Evolutionary conservation across 2,329 filamentous ascomycete genomes (phyloP).

Genomic region (Xylaria sp.): DNA sequence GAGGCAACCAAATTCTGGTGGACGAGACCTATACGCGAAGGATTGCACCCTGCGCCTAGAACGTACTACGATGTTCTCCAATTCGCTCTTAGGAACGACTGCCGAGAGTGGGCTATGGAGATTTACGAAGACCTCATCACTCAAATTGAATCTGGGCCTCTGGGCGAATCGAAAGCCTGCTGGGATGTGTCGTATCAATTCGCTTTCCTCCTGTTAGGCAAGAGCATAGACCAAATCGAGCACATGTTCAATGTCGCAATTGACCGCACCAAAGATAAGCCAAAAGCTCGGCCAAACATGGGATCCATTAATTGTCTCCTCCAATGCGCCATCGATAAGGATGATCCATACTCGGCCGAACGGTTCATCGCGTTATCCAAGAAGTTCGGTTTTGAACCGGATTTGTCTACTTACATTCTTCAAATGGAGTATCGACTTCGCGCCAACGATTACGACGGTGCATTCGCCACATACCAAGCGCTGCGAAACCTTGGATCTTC

Average conservation of each 20-base stretch:
- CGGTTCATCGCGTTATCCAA: constrained; percentile 75
- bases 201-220: constrained; percentile 75
- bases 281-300: constrained; percentile 68
- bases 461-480: constrained; percentile 71
- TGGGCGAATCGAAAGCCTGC: constrained; percentile 61
- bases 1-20: constrained; percentile 76
- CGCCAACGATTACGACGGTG: constrained; percentile 76
- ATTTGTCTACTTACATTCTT: constrained; percentile 77
- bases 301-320: constrained; percentile 82
- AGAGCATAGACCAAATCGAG: constrained; percentile 76
- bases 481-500: constrained; percentile 67
- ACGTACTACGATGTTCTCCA: constrained; percentile 67
- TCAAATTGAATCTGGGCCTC: constrained; percentile 44
- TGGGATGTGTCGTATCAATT: constrained; percentile 82
- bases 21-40: constrained; percentile 60
- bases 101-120: constrained; percentile 70
- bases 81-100: constrained; percentile 69
- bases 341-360: constrained; percentile 78
- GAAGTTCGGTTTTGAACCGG: constrained; percentile 72
- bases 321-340: constrained; percentile 74
- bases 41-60: constrained; percentile 54
- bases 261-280: constrained; percentile 58
- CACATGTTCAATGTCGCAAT: constrained; percentile 77
- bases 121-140: constrained; percentile 67
- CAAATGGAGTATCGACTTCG: constrained; percentile 81